These are phyloP conservation scores for Penicillium cosmopolitanum DNA, from an alignment of 495 filamentous ascomycete genomes.

Conservation along the genomic window DNA sequence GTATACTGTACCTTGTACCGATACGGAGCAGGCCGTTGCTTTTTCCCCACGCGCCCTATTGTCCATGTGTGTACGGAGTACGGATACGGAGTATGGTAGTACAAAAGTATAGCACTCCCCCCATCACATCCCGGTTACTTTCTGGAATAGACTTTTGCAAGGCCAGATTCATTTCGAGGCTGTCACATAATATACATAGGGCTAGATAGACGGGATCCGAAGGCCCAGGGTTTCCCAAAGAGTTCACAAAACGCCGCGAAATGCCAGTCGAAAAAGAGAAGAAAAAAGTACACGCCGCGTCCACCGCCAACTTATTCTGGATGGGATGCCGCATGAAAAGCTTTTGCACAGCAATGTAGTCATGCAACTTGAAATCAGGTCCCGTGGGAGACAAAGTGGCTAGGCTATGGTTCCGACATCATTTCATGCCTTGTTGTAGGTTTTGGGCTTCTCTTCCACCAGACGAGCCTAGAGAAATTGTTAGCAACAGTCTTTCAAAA, in stretches of 20 bases:
- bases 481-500: too few species aligned
- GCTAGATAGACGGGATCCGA: slow-evolving; percentile 7
- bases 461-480: slow-evolving; percentile 30
- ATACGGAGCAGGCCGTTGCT: too few species aligned
- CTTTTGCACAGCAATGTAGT: neutral
- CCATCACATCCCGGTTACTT: too few species aligned
- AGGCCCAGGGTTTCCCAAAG: neutral
- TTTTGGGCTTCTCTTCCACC: slow-evolving; percentile 33
- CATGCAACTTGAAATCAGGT: neutral
- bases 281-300: slow-evolving; percentile 1
- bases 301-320: neutral
- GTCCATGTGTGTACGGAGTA: too few species aligned
- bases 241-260: slow-evolving; percentile 3
- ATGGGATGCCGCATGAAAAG: neutral
- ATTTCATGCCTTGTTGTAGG: slow-evolving; percentile 29
- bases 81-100: too few species aligned
- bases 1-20: neutral
- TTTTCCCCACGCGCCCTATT: too few species aligned
- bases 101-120: too few species aligned
- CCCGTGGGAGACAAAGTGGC: neutral
- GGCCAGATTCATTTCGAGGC: slow-evolving; percentile 1
- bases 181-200: slow-evolving; percentile 21
- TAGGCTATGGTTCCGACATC: slow-evolving; percentile 1
- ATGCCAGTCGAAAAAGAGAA: slow-evolving; percentile 1
- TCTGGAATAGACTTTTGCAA: neutral